Percentiles rank a stretch among this genome's conserved stretches.
phyloP scores from a whole-genome alignment of 768 basidiomycete species.

The Exidia glandulosa region DNA sequence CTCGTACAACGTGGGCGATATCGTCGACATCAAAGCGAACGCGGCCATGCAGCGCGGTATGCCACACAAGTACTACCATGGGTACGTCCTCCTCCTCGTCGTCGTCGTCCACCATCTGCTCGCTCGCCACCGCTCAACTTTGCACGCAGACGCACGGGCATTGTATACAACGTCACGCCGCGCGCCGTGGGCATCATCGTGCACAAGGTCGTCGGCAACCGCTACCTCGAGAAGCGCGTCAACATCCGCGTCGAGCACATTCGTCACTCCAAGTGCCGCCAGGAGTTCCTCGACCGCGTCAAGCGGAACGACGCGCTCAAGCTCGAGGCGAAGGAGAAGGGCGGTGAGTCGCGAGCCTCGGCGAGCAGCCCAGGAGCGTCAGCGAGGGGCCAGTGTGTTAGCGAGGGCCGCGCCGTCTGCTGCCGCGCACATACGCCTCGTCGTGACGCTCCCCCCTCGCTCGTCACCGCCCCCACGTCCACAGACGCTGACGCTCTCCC shows the following conservation, averaged over 20 bases:
- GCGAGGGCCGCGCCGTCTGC: no score
- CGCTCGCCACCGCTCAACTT: background rate
- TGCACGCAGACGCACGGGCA: slow-evolving; percentile 82
- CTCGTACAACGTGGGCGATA: slow-evolving; percentile 92
- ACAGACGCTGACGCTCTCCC: background rate
- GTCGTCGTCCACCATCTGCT: background rate
- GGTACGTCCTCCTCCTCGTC: slow-evolving; percentile 40
- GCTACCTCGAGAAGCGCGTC: slow-evolving; percentile 98
- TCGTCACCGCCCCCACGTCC: slow-evolving; percentile 1
- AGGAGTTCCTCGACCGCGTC: slow-evolving; percentile 95
- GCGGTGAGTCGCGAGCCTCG: slow-evolving; percentile 46
- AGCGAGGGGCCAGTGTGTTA: no score
- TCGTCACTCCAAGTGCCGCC: slow-evolving; percentile 91
- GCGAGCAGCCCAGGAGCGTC: no score
- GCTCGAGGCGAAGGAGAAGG: slow-evolving; percentile 79
- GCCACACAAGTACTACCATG: slow-evolving; percentile 99
- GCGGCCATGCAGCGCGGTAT: slow-evolving; percentile 99
- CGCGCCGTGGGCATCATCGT: slow-evolving; percentile 92
- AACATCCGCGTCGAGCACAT: slow-evolving; percentile 96
- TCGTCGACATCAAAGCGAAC: slow-evolving; percentile 99
- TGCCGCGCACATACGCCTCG: no score
- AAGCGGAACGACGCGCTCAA: slow-evolving; percentile 81
- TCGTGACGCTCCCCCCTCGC: no score
- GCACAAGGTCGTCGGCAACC: slow-evolving; percentile 97
- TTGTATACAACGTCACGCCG: slow-evolving; percentile 96